These are phyloP conservation scores for Moelleriella libera DNA, from an alignment of 2,329 filamentous ascomycete genomes.

Conservation along the genomic window DNA sequence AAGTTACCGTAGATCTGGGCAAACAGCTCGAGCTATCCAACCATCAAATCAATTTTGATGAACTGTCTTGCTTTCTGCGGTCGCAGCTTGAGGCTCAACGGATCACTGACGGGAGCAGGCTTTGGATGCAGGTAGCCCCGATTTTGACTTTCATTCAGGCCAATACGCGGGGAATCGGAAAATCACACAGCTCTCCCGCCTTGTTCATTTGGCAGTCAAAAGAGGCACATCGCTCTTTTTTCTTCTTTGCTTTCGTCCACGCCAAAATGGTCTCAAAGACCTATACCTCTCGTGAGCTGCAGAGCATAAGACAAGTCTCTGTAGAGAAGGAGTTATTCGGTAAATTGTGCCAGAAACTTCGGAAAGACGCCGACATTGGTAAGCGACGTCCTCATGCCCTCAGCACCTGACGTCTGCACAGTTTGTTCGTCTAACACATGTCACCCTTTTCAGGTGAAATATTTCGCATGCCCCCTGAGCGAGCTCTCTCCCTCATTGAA, in stretches of 20 bases:
- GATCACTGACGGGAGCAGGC: constrained; percentile 15
- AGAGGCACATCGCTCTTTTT: constrained; percentile 20
- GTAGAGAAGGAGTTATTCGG: constrained; percentile 13
- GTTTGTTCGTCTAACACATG: neutral
- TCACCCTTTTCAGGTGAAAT: constrained; percentile 13
- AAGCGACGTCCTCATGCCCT: constrained; percentile 5
- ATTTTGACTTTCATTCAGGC: constrained; percentile 19
- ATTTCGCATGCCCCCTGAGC: constrained; percentile 13
- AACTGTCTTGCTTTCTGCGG: constrained; percentile 11
- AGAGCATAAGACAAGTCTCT: constrained; percentile 17
- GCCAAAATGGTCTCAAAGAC: constrained; percentile 26
- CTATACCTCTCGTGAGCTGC: constrained; percentile 31
- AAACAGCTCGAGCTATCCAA: constrained; percentile 13
- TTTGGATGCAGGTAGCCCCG: constrained; percentile 16
- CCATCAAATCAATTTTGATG: constrained; percentile 5
- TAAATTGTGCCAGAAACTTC: constrained; percentile 18
- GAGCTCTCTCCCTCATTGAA: constrained; percentile 15
- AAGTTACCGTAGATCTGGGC: constrained; percentile 13
- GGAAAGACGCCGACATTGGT: constrained; percentile 27
- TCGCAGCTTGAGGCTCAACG: constrained; percentile 13
- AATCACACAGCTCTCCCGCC: constrained; percentile 17
- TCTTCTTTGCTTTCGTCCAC: constrained; percentile 24
- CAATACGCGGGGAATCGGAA: constrained; percentile 8
- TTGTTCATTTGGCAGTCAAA: constrained; percentile 23
- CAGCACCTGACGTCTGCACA: no score